Percentiles rank a stretch among this genome's conserved stretches.
Evolutionary conservation across 2,329 filamentous ascomycete genomes (phyloP).

Genomic region (Botrytis cinerea): DNA sequence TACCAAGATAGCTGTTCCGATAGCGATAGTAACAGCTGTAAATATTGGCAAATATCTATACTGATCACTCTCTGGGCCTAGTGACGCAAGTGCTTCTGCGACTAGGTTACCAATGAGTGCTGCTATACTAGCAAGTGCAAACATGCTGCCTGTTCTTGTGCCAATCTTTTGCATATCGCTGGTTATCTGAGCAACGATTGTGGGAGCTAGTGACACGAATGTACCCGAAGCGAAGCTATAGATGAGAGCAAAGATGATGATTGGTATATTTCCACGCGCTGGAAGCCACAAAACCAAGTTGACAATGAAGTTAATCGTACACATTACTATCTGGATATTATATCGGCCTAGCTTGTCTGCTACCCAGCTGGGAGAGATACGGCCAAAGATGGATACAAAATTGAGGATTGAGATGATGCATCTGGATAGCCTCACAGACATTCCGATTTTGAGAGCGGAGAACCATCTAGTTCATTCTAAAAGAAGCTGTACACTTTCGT

Average conservation of each 20-base stretch:
- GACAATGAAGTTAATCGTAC: conserved; percentile 36
- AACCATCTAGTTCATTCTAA: too few relatives aligned
- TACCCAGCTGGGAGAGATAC: conserved; percentile 51
- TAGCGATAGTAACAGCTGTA: conserved; percentile 4
- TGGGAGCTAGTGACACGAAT: conserved; percentile 47
- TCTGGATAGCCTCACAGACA: conserved; percentile 42
- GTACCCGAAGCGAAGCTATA: conserved; percentile 65
- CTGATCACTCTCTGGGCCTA: conserved; percentile 2
- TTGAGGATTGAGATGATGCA: conserved; percentile 57
- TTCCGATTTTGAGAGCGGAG: background rate
- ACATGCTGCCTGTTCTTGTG: conserved; percentile 63
- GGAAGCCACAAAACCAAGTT: conserved; percentile 63
- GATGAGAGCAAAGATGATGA: conserved; percentile 63
- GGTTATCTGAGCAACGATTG: conserved; percentile 66
- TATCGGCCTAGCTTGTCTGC: conserved; percentile 55
- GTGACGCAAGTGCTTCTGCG: conserved; percentile 53
- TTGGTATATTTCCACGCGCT: conserved; percentile 51
- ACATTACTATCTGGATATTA: conserved; percentile 44
- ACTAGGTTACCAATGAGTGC: conserved; percentile 67
- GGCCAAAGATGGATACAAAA: conserved; percentile 34
- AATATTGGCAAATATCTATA: conserved; percentile 13
- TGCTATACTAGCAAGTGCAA: conserved; percentile 61
- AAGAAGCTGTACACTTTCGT: too few relatives aligned
- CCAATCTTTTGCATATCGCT: conserved; percentile 67
- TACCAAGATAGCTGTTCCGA: conserved; percentile 7